These are phyloP conservation scores for Sisymbrium irio DNA, from an alignment of 345 rosid genomes.

Conservation along the genomic window DNA sequence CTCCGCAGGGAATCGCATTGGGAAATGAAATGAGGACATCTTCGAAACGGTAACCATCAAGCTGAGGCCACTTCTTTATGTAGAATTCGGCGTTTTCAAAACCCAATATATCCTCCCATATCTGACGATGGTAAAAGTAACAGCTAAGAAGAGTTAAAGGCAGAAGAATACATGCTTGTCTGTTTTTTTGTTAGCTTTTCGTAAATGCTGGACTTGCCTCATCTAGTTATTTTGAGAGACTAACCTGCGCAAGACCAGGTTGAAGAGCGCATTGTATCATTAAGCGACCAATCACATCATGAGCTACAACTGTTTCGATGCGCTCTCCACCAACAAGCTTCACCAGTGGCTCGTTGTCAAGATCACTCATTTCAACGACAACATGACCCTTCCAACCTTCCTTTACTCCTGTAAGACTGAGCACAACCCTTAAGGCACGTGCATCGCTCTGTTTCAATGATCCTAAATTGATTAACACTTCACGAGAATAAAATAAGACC, in stretches of 20 bases:
- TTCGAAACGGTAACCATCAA: constrained; percentile 66
- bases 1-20: constrained; percentile 85
- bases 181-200: background rate
- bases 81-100: constrained; percentile 89
- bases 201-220: background rate
- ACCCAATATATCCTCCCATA: constrained; percentile 95
- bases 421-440: constrained; percentile 86
- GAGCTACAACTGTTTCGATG: constrained; percentile 90
- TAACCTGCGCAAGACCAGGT: constrained; percentile 95
- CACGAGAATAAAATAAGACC: constrained; percentile 8
- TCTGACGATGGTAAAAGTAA: constrained; percentile 39
- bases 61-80: constrained; percentile 86
- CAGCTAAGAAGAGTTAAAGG: background rate
- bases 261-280: constrained; percentile 95
- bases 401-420: constrained; percentile 82
- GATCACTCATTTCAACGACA: constrained; percentile 94
- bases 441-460: constrained; percentile 71
- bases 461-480: constrained; percentile 9
- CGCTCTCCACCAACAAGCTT: constrained; percentile 96
- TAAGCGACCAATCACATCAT: constrained; percentile 93
- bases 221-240: background rate
- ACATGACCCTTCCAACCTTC: constrained; percentile 90
- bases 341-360: constrained; percentile 90
- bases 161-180: background rate
- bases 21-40: constrained; percentile 83